Evolutionary conservation across 495 filamentous ascomycete species (phyloP).

Genomic region (Podospora conica): DNA sequence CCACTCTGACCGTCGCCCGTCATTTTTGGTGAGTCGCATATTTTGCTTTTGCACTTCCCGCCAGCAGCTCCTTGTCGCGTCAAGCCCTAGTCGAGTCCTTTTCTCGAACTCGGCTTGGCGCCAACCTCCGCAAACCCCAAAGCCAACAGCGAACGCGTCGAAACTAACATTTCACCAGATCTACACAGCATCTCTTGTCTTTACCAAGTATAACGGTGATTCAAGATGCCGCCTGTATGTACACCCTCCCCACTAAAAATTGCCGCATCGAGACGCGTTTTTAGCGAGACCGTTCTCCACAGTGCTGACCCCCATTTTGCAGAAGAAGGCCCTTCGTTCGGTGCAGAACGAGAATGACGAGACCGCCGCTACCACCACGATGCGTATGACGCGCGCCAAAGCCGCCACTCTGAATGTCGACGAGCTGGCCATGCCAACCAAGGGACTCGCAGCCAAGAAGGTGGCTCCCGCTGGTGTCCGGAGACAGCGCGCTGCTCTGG

Average conservation of each 20-base stretch:
- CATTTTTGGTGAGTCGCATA: background rate
- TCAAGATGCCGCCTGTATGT: slow-evolving; percentile 51
- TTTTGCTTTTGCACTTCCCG: background rate
- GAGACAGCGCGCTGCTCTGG: slow-evolving; percentile 69
- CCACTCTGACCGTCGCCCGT: background rate
- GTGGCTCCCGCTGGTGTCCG: slow-evolving; percentile 45
- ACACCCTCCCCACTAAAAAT: background rate
- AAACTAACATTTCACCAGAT: slow-evolving; percentile 2
- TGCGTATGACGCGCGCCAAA: slow-evolving; percentile 89
- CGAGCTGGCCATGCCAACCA: slow-evolving; percentile 48
- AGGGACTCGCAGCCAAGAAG: slow-evolving; percentile 73
- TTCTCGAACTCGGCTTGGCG: background rate
- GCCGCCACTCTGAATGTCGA: slow-evolving; percentile 64
- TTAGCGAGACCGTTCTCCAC: background rate
- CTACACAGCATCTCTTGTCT: slow-evolving; percentile 5
- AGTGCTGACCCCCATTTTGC: slow-evolving; percentile 7
- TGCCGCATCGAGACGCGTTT: background rate
- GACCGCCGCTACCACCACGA: slow-evolving; percentile 56
- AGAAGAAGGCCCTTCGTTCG: slow-evolving; percentile 43
- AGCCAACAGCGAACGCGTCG: slow-evolving; percentile 7
- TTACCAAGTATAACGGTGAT: background rate
- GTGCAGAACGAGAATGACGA: slow-evolving; percentile 92
- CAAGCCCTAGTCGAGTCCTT: background rate
- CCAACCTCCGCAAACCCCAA: background rate
- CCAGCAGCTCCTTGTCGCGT: background rate